Base-by-base conservation (phyloP, 441 rosid species). In the Flueggea neowawraea region DNA sequence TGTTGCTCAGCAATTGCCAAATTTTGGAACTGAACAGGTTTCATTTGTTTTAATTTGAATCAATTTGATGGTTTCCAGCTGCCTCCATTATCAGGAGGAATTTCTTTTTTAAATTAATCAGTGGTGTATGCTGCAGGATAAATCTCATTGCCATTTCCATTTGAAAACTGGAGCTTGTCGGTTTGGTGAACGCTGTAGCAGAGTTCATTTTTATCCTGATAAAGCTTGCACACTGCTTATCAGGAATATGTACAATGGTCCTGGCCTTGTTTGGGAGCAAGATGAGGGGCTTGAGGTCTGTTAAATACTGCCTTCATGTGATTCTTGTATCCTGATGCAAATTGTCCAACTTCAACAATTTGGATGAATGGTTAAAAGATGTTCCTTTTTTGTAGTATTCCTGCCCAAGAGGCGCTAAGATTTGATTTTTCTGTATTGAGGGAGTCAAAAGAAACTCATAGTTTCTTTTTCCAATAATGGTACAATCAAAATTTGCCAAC, bases 231-330 rank as follows among this genome's bases (percentile, higher is more conserved):
- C 97, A 11, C 58, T 95, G 55, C 91, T 95, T 15, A 78, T 95
- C 73, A 95, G 74, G 85, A 95, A 88, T 82, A 95, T 95, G 96
- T 95, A 89, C 70, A 88, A 73, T 77, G 97, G 97, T 73, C 98
- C 95, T 65, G 97, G 98, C 77, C 84, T 84, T 80, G 83, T 87
- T 32, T 88, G 90, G 92, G 97, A 95, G 74, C 99, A 91, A 62
- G 98, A 91, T 79, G 99, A 95, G 84, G 97, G 92, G 83, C 97
- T 95, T 61, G 99, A 95, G 96, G 99, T 94, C 92, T 85, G 96
- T 91, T 74, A 80, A 79, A 62, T 69, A 89, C 74, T 84, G 87
- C 74, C 84, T 79, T 81, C 84, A 79, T 63, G 67, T 78, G 80
- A 80, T 73, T 81, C 84, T 76, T 73, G 97, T 94, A 91, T 91